A percentile compares a stretch with the other conserved stretches of the same genome.
Conservation (phyloP, 306 rosid genomes). For the Rosa multiflora region DNA sequence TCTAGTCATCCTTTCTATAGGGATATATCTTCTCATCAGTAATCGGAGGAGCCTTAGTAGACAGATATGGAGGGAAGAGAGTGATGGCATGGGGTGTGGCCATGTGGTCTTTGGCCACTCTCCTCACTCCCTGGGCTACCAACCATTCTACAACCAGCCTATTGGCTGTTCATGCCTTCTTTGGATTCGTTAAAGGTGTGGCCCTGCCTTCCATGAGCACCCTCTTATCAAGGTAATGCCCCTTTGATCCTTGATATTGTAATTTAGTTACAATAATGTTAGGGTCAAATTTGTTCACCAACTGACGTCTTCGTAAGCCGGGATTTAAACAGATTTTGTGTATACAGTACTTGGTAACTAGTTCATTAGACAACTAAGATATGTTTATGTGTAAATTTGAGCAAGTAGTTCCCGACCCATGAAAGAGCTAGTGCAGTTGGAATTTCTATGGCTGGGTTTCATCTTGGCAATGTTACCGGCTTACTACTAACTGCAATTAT, state of each 20-base stretch:
- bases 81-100: slow-evolving; percentile 80
- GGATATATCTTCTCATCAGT: too few species aligned
- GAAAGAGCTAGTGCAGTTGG: slow-evolving; percentile 96
- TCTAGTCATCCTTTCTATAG: too few species aligned
- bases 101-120: slow-evolving; percentile 87
- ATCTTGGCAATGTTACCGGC: slow-evolving; percentile 87
- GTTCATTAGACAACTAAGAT: neutral
- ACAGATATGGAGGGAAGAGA: slow-evolving; percentile 86
- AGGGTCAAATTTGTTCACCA: neutral
- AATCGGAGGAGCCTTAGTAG: slow-evolving; percentile 37
- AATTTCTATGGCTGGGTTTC: slow-evolving; percentile 94
- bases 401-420: slow-evolving; percentile 85
- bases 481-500: slow-evolving; percentile 75
- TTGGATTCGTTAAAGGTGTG: slow-evolving; percentile 92
- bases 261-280: neutral
- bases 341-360: neutral
- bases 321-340: neutral
- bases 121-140: slow-evolving; percentile 89
- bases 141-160: slow-evolving; percentile 70
- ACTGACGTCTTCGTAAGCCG: neutral
- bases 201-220: slow-evolving; percentile 86
- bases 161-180: slow-evolving; percentile 80
- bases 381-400: neutral
- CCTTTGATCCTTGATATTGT: slow-evolving; percentile 5
- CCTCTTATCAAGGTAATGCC: slow-evolving; percentile 70